Evolutionary conservation across 2,329 filamentous ascomycete species (phyloP).

Genomic region (Exophiala lecanii-corni): DNA sequence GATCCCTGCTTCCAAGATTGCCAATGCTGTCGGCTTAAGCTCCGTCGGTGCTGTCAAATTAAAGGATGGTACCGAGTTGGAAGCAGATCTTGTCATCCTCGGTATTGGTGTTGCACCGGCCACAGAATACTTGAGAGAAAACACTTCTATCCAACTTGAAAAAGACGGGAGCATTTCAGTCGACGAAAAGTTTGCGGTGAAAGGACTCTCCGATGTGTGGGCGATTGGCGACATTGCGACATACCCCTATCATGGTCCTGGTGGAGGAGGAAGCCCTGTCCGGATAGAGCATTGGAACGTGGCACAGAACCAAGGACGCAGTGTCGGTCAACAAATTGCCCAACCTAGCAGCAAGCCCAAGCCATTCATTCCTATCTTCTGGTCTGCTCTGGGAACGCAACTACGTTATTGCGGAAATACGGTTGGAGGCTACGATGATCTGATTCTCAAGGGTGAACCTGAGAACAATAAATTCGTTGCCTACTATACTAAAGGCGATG

Average conservation of each 20-base stretch:
- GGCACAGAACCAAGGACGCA: conserved; percentile 84
- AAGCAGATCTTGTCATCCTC: conserved; percentile 85
- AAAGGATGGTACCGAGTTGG: conserved; percentile 78
- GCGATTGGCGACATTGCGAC: conserved; percentile 94
- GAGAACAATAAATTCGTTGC: conserved; percentile 78
- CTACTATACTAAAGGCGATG: conserved; percentile 83
- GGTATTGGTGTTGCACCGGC: conserved; percentile 85
- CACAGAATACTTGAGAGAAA: conserved; percentile 74
- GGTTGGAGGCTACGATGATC: conserved; percentile 73
- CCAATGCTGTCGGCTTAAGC: conserved; percentile 45
- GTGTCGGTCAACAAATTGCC: conserved; percentile 72
- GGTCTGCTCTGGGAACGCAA: conserved; percentile 87
- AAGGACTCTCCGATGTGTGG: conserved; percentile 75
- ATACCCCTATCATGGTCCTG: conserved; percentile 89
- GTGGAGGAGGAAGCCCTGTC: conserved; percentile 65
- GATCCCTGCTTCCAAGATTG: conserved; percentile 61
- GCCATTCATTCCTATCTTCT: conserved; percentile 89
- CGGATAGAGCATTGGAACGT: conserved; percentile 98
- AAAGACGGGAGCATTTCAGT: conserved; percentile 81
- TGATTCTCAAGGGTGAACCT: conserved; percentile 72
- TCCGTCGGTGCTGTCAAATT: conserved; percentile 72
- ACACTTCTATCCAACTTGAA: conserved; percentile 64
- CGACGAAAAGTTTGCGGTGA: conserved; percentile 72
- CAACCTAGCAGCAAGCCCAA: conserved; percentile 57
- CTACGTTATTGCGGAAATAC: conserved; percentile 92